These are phyloP conservation scores for Flaveria bidentis DNA, from an alignment of 129 eudicot species.

Conservation along the genomic window DNA sequence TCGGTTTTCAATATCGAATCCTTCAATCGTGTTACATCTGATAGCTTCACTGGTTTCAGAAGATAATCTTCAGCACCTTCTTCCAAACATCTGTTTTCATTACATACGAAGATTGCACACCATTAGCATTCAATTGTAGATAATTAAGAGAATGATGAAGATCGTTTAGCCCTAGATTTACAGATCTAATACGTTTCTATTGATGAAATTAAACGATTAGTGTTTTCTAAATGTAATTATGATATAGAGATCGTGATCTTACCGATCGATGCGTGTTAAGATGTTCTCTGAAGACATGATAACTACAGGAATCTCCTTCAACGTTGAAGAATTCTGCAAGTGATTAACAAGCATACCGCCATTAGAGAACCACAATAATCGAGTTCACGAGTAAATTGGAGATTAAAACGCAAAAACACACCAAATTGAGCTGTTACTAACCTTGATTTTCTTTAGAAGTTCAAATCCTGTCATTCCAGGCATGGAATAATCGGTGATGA, in stretches of 20 bases:
- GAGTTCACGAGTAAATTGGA: not conserved
- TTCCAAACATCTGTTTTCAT: slow-evolving; percentile 68
- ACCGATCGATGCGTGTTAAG: slow-evolving; percentile 81
- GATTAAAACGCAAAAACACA: not conserved
- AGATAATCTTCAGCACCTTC: slow-evolving; percentile 91
- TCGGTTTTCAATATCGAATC: slow-evolving; percentile 53
- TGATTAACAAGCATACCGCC: not conserved
- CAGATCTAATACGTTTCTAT: not conserved
- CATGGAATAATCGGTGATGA: slow-evolving; percentile 93
- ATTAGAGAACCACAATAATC: slow-evolving; percentile 1
- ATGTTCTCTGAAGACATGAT: slow-evolving; percentile 94
- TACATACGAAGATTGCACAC: not conserved
- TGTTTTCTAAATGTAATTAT: not conserved
- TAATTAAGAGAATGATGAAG: no score
- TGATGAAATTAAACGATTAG: not conserved
- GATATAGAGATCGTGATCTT: slow-evolving; percentile 2
- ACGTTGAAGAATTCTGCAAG: slow-evolving; percentile 57
- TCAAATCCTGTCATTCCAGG: slow-evolving; percentile 99
- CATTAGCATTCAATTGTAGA: not conserved
- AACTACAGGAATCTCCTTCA: slow-evolving; percentile 84
- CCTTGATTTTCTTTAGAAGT: slow-evolving; percentile 90
- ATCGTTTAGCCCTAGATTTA: not conserved
- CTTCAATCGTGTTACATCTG: slow-evolving; percentile 77
- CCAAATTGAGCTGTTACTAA: slow-evolving; percentile 26
- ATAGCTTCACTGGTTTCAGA: slow-evolving; percentile 81